Conservation (phyloP, 139 green algal species). For the Auxenochlorella pyrenoidosa region DNA sequence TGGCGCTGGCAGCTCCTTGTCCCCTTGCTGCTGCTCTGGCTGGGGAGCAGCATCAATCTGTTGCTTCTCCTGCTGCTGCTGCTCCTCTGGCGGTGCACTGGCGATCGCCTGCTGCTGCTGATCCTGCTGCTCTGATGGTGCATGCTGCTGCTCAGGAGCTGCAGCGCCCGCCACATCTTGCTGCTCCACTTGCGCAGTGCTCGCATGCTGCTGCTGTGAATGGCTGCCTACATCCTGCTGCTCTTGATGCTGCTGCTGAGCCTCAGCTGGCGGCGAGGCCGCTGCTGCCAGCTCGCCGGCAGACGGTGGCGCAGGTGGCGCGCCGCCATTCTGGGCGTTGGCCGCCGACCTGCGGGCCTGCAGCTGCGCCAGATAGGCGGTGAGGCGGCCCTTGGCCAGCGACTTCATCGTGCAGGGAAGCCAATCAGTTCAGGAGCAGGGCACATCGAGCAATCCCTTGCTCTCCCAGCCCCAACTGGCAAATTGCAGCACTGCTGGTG, state of each 20-base stretch:
- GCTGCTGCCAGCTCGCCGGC: background rate
- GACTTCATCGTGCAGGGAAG: background rate
- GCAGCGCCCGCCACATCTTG: background rate
- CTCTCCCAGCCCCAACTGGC: too few relatives aligned
- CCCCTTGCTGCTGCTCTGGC: too few relatives aligned
- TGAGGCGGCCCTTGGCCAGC: background rate
- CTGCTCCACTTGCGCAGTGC: background rate
- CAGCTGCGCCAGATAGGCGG: background rate
- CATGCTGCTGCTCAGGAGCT: background rate
- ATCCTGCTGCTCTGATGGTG: background rate
- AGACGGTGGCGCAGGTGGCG: background rate
- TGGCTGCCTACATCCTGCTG: background rate
- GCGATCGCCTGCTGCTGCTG: background rate
- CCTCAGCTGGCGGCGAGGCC: background rate
- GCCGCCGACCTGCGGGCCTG: conserved; percentile 1
- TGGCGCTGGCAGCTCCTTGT: background rate
- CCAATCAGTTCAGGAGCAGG: background rate
- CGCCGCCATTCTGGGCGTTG: background rate
- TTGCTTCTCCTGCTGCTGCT: background rate
- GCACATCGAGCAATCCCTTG: too few relatives aligned
- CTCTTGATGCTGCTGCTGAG: too few relatives aligned
- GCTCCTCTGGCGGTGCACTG: background rate
- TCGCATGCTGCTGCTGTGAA: background rate
- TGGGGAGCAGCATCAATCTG: background rate
- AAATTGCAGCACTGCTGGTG: too few relatives aligned